Conservation (phyloP, 305 asterid species). For the Solanum hybrid region DNA sequence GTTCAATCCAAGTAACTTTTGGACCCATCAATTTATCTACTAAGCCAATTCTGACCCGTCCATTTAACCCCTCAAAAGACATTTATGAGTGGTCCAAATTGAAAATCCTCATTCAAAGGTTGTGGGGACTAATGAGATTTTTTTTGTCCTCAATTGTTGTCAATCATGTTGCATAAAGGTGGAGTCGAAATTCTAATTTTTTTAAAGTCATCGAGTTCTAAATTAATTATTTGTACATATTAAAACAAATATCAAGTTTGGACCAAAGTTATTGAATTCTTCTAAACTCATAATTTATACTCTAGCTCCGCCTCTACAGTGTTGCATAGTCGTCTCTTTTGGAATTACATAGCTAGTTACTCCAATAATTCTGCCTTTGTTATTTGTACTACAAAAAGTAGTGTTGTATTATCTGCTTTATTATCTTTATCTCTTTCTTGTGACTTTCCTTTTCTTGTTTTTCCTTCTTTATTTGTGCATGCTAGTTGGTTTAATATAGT, state of each 20-base stretch:
- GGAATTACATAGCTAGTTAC: background rate
- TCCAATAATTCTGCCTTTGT: background rate
- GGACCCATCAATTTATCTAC: too few species aligned
- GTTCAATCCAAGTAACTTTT: too few species aligned
- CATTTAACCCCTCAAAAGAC: background rate
- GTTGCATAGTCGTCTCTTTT: background rate
- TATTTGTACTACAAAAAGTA: background rate
- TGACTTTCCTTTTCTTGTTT: background rate
- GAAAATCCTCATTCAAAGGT: background rate
- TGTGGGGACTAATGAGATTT: background rate
- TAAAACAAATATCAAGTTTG: too few species aligned
- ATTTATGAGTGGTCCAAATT: background rate
- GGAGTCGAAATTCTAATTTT: background rate
- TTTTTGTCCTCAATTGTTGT: background rate
- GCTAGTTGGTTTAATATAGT: background rate
- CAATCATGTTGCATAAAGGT: background rate
- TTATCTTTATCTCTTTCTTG: background rate
- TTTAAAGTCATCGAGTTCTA: background rate
- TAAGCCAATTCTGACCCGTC: too few species aligned
- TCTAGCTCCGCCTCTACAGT: background rate
- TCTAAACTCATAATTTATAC: background rate
- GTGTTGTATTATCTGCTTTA: too few species aligned
- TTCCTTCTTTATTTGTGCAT: too few species aligned
- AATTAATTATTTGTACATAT: background rate
- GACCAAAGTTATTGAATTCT: too few species aligned